Evolutionary conservation across 2,329 filamentous ascomycete species (phyloP).

Genomic region (Scortechinia acanthostroma): DNA sequence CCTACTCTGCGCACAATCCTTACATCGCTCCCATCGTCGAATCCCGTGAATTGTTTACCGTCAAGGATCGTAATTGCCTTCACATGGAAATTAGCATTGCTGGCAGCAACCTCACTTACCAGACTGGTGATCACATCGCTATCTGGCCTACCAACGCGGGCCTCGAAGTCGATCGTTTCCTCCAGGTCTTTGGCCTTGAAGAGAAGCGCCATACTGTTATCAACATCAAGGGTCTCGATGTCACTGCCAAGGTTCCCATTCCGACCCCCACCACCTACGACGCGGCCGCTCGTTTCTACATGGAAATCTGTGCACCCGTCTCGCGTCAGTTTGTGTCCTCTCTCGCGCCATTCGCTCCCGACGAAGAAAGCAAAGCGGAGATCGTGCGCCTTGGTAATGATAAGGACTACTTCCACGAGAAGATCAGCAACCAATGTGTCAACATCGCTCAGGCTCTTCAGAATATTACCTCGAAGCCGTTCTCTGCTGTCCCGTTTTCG

Average conservation of each 20-base stretch:
- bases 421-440: conserved; percentile 73
- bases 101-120: conserved; percentile 18
- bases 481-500: conserved; percentile 84
- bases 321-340: conserved; percentile 91
- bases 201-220: conserved; percentile 13
- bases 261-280: conserved; percentile 95
- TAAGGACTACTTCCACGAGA: conserved; percentile 89
- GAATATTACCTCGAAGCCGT: conserved; percentile 65
- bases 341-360: conserved; percentile 81
- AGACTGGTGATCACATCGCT: conserved; percentile 29
- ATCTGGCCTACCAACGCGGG: conserved; percentile 28
- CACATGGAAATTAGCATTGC: conserved; percentile 27
- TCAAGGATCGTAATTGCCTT: conserved; percentile 16
- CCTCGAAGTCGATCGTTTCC: conserved; percentile 18
- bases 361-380: conserved; percentile 76
- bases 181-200: conserved; percentile 15
- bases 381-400: conserved; percentile 83
- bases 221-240: conserved; percentile 11
- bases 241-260: conserved; percentile 74
- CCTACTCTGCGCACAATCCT: conserved; percentile 9
- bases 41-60: conserved; percentile 12
- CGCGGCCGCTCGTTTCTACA: conserved; percentile 84
- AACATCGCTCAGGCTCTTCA: conserved; percentile 85
- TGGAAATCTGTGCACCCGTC: conserved; percentile 91
- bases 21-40: conserved; percentile 8